Percentiles rank a stretch among this genome's conserved stretches.
These are phyloP conservation scores for Fusarium fracticaudum DNA, from an alignment of 2,329 filamentous ascomycete genomes.

Conservation along the genomic window DNA sequence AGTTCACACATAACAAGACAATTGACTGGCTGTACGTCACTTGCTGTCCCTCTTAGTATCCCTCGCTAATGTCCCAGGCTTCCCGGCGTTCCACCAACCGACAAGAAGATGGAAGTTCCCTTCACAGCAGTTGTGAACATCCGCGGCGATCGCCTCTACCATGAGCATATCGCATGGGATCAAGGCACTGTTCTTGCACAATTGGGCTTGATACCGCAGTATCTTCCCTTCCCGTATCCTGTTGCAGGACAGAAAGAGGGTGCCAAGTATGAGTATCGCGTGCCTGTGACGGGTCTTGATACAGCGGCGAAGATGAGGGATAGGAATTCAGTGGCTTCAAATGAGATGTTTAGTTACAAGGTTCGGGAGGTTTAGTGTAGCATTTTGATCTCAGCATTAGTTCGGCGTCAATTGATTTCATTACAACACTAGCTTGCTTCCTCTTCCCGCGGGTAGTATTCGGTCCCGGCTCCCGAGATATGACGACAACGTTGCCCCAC, in stretches of 20 bases:
- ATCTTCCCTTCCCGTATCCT: slow-evolving; percentile 69
- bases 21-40: slow-evolving; percentile 72
- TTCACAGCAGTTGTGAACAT: slow-evolving; percentile 72
- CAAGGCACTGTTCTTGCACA: slow-evolving; percentile 71
- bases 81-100: slow-evolving; percentile 65
- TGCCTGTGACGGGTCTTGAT: slow-evolving; percentile 47
- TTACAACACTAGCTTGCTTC: background rate
- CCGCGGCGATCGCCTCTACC: slow-evolving; percentile 69
- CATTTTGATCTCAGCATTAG: background rate
- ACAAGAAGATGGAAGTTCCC: slow-evolving; percentile 63
- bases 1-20: slow-evolving; percentile 69
- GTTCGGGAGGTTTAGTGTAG: slow-evolving; percentile 28
- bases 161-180: slow-evolving; percentile 76
- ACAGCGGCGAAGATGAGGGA: slow-evolving; percentile 47
- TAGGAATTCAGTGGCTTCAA: slow-evolving; percentile 44
- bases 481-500: background rate
- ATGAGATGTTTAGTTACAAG: slow-evolving; percentile 45
- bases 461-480: background rate
- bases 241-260: slow-evolving; percentile 49
- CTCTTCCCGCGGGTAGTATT: background rate
- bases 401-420: background rate
- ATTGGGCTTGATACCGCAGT: slow-evolving; percentile 65
- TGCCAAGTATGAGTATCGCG: slow-evolving; percentile 41
- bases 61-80: slow-evolving; percentile 43
- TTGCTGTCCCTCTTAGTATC: no score